phyloP scores from a whole-genome alignment of 345 rosid genomes.

The Moricandia moricandioides region DNA sequence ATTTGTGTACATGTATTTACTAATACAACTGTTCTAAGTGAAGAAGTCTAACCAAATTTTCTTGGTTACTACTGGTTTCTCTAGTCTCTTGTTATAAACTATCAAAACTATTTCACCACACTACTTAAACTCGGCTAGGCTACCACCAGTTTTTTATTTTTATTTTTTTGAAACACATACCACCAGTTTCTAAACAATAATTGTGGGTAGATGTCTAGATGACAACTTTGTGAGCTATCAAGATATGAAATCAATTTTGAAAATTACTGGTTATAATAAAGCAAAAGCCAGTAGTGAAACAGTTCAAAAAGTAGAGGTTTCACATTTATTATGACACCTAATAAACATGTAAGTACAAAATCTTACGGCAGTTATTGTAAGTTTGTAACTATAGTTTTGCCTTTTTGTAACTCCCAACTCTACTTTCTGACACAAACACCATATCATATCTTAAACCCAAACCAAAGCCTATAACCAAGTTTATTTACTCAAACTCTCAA shows the following conservation, averaged over 20 bases:
- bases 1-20: neutral
- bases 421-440: constrained; percentile 32
- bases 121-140: neutral
- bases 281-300: constrained; percentile 23
- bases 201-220: neutral
- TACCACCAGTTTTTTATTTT: neutral
- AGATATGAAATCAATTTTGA: constrained; percentile 8
- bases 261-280: constrained; percentile 5
- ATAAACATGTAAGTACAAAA: constrained; percentile 32
- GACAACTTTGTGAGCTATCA: constrained; percentile 11
- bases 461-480: constrained; percentile 15
- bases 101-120: neutral
- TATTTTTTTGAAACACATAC: no score
- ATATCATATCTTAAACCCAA: constrained; percentile 23
- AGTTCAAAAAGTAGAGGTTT: constrained; percentile 18
- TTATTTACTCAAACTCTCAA: neutral
- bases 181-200: constrained; percentile 1
- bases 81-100: neutral
- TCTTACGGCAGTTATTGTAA: neutral
- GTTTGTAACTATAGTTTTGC: constrained; percentile 10
- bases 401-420: constrained; percentile 34
- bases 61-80: neutral
- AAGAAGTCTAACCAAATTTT: neutral
- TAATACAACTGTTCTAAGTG: neutral
- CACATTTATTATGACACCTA: constrained; percentile 34